A percentile compares a stretch with the other conserved stretches of the same genome.
These are phyloP conservation scores for Fusarium miscanthi DNA, from an alignment of 2,329 filamentous ascomycete species.

Conservation along the genomic window DNA sequence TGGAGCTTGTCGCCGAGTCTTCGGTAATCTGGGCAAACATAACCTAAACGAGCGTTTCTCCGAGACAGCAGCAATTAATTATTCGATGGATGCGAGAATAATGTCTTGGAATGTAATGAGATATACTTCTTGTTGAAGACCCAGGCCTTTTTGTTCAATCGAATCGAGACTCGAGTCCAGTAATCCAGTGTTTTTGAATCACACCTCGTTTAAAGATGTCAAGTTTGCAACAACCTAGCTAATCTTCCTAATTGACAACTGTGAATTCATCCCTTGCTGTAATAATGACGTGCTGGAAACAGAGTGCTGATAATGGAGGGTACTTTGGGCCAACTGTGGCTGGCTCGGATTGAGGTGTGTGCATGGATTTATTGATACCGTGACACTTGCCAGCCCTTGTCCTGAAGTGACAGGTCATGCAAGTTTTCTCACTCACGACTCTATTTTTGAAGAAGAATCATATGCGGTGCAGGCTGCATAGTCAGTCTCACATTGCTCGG, in stretches of 20 bases:
- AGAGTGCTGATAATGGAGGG: neutral
- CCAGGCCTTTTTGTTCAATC: neutral
- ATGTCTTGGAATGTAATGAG: conserved; percentile 34
- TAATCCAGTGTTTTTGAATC: neutral
- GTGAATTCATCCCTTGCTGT: conserved; percentile 6
- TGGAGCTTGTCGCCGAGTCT: conserved; percentile 21
- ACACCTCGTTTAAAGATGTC: neutral
- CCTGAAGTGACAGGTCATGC: neutral
- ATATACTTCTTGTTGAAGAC: conserved; percentile 13
- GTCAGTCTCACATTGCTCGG: neutral
- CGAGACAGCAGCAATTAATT: neutral
- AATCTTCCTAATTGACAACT: neutral
- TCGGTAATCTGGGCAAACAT: conserved; percentile 15
- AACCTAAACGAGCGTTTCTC: conserved; percentile 3
- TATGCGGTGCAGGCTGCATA: neutral
- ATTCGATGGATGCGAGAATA: neutral
- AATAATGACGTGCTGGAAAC: conserved; percentile 17
- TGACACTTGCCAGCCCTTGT: neutral
- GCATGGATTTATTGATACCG: neutral
- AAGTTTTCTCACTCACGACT: neutral
- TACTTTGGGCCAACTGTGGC: conserved; percentile 17
- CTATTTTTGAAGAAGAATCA: neutral
- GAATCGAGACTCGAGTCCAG: neutral
- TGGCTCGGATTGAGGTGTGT: conserved; percentile 1
- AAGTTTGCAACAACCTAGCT: neutral